These are phyloP conservation scores for Nitzschia sp. DNA, from an alignment of 108 stramenopile genomes.

Conservation along the genomic window DNA sequence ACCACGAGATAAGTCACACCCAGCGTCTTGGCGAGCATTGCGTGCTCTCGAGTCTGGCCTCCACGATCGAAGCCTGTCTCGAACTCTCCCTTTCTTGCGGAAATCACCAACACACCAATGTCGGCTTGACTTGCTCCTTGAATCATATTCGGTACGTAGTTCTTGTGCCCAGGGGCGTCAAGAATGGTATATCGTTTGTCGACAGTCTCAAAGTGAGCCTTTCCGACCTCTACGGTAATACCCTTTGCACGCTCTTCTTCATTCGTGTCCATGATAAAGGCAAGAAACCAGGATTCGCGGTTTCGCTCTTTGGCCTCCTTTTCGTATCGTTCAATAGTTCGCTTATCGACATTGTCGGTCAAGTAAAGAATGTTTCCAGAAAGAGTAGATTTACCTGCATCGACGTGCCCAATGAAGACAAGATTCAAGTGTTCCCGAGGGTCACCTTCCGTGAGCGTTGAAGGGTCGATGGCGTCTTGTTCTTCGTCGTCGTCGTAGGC, in stretches of 20 bases:
- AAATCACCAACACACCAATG: slow-evolving; percentile 97
- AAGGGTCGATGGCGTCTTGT: slow-evolving; percentile 32
- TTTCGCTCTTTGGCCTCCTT: slow-evolving; percentile 99
- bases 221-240: slow-evolving; percentile 99
- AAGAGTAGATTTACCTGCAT: slow-evolving; percentile 99
- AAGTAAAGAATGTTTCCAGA: slow-evolving; percentile 98
- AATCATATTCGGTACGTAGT: slow-evolving; percentile 99
- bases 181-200: slow-evolving; percentile 96
- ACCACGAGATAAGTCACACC: slow-evolving; percentile 96
- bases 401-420: slow-evolving; percentile 98
- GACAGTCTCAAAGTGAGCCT: slow-evolving; percentile 96
- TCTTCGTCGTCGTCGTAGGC: slow-evolving; percentile 52
- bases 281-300: slow-evolving; percentile 99
- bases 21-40: slow-evolving; percentile 98
- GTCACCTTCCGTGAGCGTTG: slow-evolving; percentile 82
- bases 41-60: slow-evolving; percentile 99
- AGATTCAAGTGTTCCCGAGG: slow-evolving; percentile 98
- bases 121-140: slow-evolving; percentile 98
- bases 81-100: slow-evolving; percentile 97
- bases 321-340: slow-evolving; percentile 98
- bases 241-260: slow-evolving; percentile 99
- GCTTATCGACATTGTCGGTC: slow-evolving; percentile 98
- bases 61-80: slow-evolving; percentile 99
- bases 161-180: slow-evolving; percentile 99
- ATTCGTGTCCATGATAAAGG: slow-evolving; percentile 99